phyloP scores from a whole-genome alignment of 495 filamentous ascomycete species.

The Tirmania nivea region DNA sequence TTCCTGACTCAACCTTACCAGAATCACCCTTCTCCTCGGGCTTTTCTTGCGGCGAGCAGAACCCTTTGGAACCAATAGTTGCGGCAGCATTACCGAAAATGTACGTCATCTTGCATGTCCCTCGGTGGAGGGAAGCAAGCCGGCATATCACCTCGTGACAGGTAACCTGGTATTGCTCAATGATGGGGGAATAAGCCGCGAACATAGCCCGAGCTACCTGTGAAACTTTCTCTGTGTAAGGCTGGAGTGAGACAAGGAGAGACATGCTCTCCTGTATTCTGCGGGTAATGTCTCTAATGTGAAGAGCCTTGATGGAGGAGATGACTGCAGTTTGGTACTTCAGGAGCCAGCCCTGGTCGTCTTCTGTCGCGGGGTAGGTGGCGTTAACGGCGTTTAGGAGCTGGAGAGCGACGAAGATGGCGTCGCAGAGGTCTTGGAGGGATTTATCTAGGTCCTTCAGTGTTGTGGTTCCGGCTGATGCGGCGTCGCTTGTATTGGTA shows the following conservation, averaged over 20 bases:
- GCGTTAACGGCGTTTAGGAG: conserved; percentile 32
- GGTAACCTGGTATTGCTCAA: conserved; percentile 46
- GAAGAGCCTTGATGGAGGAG: conserved; percentile 34
- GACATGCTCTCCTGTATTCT: conserved; percentile 30
- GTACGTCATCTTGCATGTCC: conserved; percentile 50
- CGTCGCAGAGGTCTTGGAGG: conserved; percentile 38
- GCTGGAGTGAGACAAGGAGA: conserved; percentile 29
- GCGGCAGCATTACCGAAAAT: conserved; percentile 52
- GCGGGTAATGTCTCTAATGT: conserved; percentile 30
- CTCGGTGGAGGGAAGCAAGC: conserved; percentile 37
- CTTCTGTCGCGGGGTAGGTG: conserved; percentile 29
- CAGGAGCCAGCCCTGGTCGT: conserved; percentile 41
- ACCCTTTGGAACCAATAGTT: conserved; percentile 59
- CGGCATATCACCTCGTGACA: conserved; percentile 30
- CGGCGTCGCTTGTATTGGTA: not conserved
- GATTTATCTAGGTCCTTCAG: conserved; percentile 28
- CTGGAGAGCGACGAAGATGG: conserved; percentile 53
- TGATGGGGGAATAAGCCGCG: conserved; percentile 45
- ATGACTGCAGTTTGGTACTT: conserved; percentile 36
- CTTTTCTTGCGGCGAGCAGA: conserved; percentile 69
- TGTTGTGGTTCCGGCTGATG: not conserved
- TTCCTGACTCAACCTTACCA: conserved; percentile 66
- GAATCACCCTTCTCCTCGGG: conserved; percentile 38
- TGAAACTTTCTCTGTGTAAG: conserved; percentile 23
- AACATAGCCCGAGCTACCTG: conserved; percentile 36